phyloP scores from a whole-genome alignment of 1,284 basidiomycete species.

The Violaceomyces palustris region DNA sequence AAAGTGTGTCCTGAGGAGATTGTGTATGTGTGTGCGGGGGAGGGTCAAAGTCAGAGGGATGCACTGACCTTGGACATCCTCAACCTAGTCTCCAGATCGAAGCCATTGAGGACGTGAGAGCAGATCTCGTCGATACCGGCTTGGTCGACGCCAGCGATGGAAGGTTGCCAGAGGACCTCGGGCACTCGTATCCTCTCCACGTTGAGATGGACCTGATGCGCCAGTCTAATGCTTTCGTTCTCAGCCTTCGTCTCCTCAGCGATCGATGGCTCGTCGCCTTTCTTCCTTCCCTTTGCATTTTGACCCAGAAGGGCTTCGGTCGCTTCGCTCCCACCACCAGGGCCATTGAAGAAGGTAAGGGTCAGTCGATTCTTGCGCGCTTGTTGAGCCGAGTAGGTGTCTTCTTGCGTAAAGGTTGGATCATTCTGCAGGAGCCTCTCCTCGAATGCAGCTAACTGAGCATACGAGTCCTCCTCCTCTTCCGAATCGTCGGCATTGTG shows the following conservation, averaged over 20 bases:
- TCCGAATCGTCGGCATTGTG: constrained; percentile 81
- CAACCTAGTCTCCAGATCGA: constrained; percentile 62
- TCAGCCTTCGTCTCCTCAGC: constrained; percentile 23
- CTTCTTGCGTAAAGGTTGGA: constrained; percentile 70
- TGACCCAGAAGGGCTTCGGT: constrained; percentile 59
- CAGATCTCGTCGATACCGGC: constrained; percentile 88
- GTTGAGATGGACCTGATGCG: constrained; percentile 77
- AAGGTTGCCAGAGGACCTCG: constrained; percentile 87
- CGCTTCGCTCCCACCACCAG: constrained; percentile 30
- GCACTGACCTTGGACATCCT: constrained; percentile 58
- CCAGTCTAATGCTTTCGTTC: constrained; percentile 59
- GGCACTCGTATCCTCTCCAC: constrained; percentile 90
- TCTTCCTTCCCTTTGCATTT: not conserved
- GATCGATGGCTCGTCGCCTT: constrained; percentile 58
- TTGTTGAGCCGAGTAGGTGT: constrained; percentile 74
- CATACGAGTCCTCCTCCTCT: constrained; percentile 88
- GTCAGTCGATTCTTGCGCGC: constrained; percentile 76
- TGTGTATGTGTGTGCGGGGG: too few relatives aligned
- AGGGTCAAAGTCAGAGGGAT: constrained; percentile 1
- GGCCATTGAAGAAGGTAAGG: constrained; percentile 67
- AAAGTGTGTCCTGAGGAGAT: too few relatives aligned
- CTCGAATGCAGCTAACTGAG: constrained; percentile 70
- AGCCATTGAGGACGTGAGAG: constrained; percentile 77
- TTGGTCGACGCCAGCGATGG: constrained; percentile 88
- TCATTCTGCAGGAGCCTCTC: constrained; percentile 75